Evolutionary conservation across 1,139 yeast genomes (phyloP).

Genomic region (Pneumocystis murina): DNA sequence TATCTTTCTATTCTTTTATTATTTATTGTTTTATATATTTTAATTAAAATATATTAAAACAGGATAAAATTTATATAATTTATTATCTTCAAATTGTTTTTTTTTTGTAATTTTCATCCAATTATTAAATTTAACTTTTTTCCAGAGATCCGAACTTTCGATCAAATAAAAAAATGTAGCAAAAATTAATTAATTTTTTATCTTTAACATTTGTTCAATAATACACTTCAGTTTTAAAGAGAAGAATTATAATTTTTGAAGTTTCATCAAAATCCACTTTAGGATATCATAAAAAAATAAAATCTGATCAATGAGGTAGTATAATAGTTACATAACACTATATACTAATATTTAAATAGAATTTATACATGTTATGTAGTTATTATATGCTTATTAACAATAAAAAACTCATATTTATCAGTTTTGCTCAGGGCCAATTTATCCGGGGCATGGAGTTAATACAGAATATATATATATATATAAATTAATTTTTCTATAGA

Average conservation of each 20-base stretch:
- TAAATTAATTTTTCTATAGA: constrained; percentile 19
- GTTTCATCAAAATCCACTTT: neutral
- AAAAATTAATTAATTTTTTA: too few species aligned
- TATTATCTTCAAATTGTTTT: neutral
- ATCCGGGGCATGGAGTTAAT: constrained; percentile 73
- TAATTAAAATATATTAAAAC: neutral
- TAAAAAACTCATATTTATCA: constrained; percentile 52
- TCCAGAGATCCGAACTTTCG: too few species aligned
- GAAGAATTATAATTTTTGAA: neutral
- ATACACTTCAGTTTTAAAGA: neutral
- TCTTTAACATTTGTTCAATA: neutral
- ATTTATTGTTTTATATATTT: neutral
- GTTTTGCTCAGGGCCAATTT: constrained; percentile 93
- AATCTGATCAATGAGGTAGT: neutral
- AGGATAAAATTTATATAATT: neutral
- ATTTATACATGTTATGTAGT: neutral
- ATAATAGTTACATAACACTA: neutral
- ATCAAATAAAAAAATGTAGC: too few species aligned
- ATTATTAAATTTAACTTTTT: too few species aligned
- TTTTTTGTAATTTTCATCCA: neutral
- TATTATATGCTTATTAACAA: neutral
- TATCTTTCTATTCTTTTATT: neutral
- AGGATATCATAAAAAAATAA: neutral
- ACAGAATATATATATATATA: neutral
- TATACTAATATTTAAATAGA: neutral